Base-by-base conservation (phyloP, 2,329 filamentous ascomycete species). In the Trichoderma pleuroti region DNA sequence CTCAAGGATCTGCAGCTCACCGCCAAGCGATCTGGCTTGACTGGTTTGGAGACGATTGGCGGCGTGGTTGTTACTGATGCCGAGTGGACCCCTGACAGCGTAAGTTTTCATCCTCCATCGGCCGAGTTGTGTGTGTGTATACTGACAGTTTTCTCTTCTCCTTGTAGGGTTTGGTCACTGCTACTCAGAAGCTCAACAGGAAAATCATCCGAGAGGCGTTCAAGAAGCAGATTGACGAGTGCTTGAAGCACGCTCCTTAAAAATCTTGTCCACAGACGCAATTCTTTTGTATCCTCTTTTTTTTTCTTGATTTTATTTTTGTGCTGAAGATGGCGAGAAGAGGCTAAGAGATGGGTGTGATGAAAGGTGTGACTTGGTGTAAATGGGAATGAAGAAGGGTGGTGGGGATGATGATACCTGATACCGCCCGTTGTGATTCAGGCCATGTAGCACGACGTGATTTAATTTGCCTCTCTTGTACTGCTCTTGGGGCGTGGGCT, bases 41-140 rank as follows among this genome's bases (percentile, higher is more conserved):
- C 84, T 1, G 84, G 87, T 11, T 90, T 96, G 72, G 93, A 97
- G 84, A 89, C 91, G 73, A 86, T 97, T 52, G 86, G 89, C 34
- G 92, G 91, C 64, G 90, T 95, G 24, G 92, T 95, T 30, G 80
- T 97, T 70, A 89, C 91, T 0, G 92, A 95, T 74, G 93, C 95
- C 78, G 93, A 97, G 81, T 97, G 93, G 93, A 95, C 91, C 69
- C 92, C 93, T 67, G 87, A 90, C 71, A 96, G 90, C 78, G 93
- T 95, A 84, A 90, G 92, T 87, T 71, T 56, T 18, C 39, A 6
- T 16, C 5, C 14, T 49, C 39, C 24, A 26, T 54, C 18, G 16
- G 7, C 34, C 18, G 18, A 49, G 52, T 12, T 16, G 28, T 24
- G 3, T 26, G 3, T 26, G 5, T 11, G n/a, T 32, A 32, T 71